These are phyloP conservation scores for Yamadazyma dendronema DNA, from an alignment of 1,139 yeast genomes.

Conservation along the genomic window DNA sequence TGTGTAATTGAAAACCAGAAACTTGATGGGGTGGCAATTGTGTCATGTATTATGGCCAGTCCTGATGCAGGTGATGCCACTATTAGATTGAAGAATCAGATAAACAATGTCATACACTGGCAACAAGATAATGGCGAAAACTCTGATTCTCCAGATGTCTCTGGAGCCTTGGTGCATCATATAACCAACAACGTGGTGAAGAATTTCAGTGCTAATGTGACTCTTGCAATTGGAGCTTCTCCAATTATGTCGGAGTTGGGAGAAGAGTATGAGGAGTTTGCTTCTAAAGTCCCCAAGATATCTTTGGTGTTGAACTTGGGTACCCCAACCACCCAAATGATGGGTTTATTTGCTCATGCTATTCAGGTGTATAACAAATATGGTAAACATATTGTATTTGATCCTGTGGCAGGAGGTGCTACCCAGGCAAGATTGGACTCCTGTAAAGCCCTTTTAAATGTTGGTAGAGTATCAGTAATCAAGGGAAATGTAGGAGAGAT, in stretches of 20 bases:
- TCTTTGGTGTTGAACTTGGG: constrained; percentile 76
- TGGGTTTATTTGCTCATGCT: constrained; percentile 52
- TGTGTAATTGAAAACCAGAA: constrained; percentile 46
- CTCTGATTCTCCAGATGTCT: constrained; percentile 7
- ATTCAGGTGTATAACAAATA: constrained; percentile 54
- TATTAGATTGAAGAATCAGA: constrained; percentile 20
- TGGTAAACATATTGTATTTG: constrained; percentile 69
- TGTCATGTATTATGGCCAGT: constrained; percentile 80
- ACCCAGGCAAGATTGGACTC: constrained; percentile 54
- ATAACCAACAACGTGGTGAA: constrained; percentile 90
- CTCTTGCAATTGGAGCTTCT: constrained; percentile 80
- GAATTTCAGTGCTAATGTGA: constrained; percentile 86
- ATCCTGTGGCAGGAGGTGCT: constrained; percentile 94
- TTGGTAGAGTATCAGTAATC: constrained; percentile 66
- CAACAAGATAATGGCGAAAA: constrained; percentile 1
- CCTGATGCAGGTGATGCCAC: constrained; percentile 59
- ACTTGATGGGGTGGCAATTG: constrained; percentile 82
- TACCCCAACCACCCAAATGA: constrained; percentile 51
- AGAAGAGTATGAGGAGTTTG: constrained; percentile 68
- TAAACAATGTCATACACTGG: constrained; percentile 11
- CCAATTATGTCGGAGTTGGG: constrained; percentile 88
- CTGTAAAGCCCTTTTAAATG: constrained; percentile 48
- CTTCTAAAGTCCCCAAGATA: constrained; percentile 48
- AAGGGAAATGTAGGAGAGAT: constrained; percentile 92
- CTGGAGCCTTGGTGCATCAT: constrained; percentile 73